Percentiles rank a stretch among this genome's conserved stretches.
Conservation (phyloP, 768 basidiomycete species). For the Termitomyces sp. region DNA sequence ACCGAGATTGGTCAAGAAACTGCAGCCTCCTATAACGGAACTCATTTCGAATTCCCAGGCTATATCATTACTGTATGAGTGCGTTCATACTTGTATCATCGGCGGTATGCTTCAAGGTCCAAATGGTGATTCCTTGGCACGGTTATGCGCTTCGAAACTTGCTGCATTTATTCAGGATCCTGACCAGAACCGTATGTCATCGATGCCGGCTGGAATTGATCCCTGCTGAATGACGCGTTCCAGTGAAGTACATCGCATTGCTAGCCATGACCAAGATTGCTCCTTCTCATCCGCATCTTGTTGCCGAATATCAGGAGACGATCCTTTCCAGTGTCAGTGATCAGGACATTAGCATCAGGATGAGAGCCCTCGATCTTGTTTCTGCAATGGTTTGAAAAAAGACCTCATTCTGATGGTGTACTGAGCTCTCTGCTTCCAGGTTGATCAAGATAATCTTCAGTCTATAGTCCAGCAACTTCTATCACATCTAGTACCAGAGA, state of each 20-base stretch:
- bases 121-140: slow-evolving; percentile 74
- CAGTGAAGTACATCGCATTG: slow-evolving; percentile 96
- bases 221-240: slow-evolving; percentile 7
- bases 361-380: slow-evolving; percentile 91
- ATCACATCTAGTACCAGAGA: slow-evolving; percentile 71
- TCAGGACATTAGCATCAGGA: slow-evolving; percentile 90
- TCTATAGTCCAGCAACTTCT: slow-evolving; percentile 87
- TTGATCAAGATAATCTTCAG: slow-evolving; percentile 77
- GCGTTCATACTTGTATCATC: slow-evolving; percentile 96
- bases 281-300: slow-evolving; percentile 82
- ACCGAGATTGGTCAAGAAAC: slow-evolving; percentile 89
- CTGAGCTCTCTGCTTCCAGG: slow-evolving; percentile 37
- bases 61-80: slow-evolving; percentile 95
- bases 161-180: slow-evolving; percentile 86
- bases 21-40: slow-evolving; percentile 90
- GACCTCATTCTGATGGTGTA: neutral
- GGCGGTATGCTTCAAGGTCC: slow-evolving; percentile 89
- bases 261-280: slow-evolving; percentile 95
- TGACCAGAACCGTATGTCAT: slow-evolving; percentile 87
- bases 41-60: slow-evolving; percentile 94
- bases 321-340: slow-evolving; percentile 89
- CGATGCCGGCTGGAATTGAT: neutral
- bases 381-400: slow-evolving; percentile 73
- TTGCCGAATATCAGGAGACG: slow-evolving; percentile 88
- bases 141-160: slow-evolving; percentile 88